Conservation (phyloP, 768 basidiomycete species). For the Amanita polypyramis region DNA sequence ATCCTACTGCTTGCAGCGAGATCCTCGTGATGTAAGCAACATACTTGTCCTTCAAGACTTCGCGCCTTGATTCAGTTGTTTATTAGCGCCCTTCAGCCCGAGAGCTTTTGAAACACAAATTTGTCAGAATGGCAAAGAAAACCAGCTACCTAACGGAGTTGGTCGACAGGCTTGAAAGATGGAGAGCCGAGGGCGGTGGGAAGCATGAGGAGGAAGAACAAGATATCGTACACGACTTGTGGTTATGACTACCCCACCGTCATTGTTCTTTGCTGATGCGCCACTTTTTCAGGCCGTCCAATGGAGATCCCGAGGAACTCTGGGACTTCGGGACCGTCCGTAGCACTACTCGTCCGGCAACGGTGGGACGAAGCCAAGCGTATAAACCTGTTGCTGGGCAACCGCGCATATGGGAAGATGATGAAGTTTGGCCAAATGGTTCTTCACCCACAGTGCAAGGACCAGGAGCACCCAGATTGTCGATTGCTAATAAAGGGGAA, state of each 20-base stretch:
- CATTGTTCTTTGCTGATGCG: slow-evolving; percentile 1
- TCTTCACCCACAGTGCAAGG: slow-evolving; percentile 17
- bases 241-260: slow-evolving; percentile 16
- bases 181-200: slow-evolving; percentile 84
- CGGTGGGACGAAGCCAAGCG: slow-evolving; percentile 57
- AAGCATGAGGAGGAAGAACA: slow-evolving; percentile 63
- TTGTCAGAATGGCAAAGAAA: slow-evolving; percentile 91
- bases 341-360: slow-evolving; percentile 47
- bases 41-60: slow-evolving; percentile 1
- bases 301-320: slow-evolving; percentile 66
- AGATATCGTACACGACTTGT: slow-evolving; percentile 54
- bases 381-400: slow-evolving; percentile 53
- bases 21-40: slow-evolving; percentile 74
- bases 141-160: slow-evolving; percentile 90
- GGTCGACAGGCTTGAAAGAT: slow-evolving; percentile 89
- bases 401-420: slow-evolving; percentile 74
- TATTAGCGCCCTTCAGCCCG: slow-evolving; percentile 84
- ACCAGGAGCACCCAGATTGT: slow-evolving; percentile 27
- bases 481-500: slow-evolving; percentile 43
- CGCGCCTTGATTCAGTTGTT: slow-evolving; percentile 12
- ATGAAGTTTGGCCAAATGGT: slow-evolving; percentile 38
- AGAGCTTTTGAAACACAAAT: slow-evolving; percentile 94
- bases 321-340: slow-evolving; percentile 99
- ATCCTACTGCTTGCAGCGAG: slow-evolving; percentile 83
- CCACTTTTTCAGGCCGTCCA: slow-evolving; percentile 31